Conservation (phyloP, 2,329 filamentous ascomycete genomes). For the Colletotrichum higginsianum region DNA sequence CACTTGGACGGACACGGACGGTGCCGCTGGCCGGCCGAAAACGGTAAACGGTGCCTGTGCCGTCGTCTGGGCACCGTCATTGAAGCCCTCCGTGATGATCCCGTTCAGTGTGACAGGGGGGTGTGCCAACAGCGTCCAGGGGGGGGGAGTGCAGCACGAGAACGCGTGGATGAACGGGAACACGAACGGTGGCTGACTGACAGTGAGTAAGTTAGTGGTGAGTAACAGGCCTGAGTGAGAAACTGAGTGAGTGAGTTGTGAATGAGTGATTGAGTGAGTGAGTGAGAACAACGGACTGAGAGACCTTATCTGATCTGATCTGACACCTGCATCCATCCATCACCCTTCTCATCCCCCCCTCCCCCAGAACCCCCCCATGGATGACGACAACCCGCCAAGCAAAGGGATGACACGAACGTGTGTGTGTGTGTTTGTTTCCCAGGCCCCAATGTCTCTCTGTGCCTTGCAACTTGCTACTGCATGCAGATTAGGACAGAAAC, state of each 20-base stretch:
- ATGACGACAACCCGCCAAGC: not conserved
- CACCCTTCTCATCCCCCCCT: not conserved
- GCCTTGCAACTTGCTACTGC: not conserved
- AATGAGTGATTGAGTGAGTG: not conserved
- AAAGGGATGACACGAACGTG: not conserved
- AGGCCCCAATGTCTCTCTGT: not conserved
- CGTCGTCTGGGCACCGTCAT: conserved; percentile 10
- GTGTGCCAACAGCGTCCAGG: not conserved
- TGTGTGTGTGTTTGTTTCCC: not conserved
- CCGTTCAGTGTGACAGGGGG: conserved; percentile 1
- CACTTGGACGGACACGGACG: not conserved
- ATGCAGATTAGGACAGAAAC: not conserved
- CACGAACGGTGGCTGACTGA: not conserved
- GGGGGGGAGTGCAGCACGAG: not conserved
- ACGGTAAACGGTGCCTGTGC: not conserved
- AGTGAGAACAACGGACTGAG: not conserved
- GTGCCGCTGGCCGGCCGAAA: not conserved
- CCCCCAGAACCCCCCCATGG: not conserved
- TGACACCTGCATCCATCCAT: not conserved
- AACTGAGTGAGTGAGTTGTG: not conserved
- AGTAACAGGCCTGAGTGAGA: not conserved
- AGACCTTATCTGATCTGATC: not conserved
- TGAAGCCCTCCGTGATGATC: not conserved
- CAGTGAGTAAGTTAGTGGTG: not conserved
- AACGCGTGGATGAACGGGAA: not conserved